Percentiles rank a stretch among this genome's conserved stretches.
These are phyloP conservation scores for Leucosporidium creatinivorum DNA, from an alignment of 768 basidiomycete genomes.

Conservation along the genomic window DNA sequence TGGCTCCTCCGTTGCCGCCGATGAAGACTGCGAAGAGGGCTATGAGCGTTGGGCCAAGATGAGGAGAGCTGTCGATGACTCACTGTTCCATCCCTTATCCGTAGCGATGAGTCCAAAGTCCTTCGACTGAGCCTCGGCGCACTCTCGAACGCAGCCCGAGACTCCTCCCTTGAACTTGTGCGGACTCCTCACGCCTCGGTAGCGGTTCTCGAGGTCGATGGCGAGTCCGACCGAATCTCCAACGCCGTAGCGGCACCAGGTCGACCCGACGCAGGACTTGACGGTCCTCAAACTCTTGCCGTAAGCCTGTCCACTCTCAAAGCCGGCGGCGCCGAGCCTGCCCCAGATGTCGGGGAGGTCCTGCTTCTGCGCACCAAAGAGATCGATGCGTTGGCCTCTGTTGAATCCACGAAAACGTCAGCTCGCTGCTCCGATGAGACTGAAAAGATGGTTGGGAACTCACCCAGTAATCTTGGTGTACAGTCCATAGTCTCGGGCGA, in stretches of 20 bases:
- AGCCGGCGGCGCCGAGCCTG: conserved; percentile 57
- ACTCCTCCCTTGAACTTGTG: conserved; percentile 73
- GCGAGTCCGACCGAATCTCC: conserved; percentile 71
- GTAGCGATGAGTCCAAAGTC: conserved; percentile 72
- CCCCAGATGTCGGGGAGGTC: conserved; percentile 63
- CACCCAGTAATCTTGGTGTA: conserved; percentile 55
- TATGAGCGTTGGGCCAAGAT: background rate
- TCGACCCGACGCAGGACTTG: conserved; percentile 68
- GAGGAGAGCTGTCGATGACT: conserved; percentile 14
- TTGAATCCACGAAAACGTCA: no score
- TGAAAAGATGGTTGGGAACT: background rate
- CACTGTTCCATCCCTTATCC: conserved; percentile 69
- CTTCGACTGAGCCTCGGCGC: conserved; percentile 66
- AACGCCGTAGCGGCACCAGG: conserved; percentile 54
- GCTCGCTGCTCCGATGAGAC: no score
- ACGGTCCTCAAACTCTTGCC: conserved; percentile 64
- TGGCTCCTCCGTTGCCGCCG: conserved; percentile 62
- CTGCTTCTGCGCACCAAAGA: conserved; percentile 64
- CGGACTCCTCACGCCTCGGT: conserved; percentile 56
- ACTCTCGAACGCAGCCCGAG: conserved; percentile 65
- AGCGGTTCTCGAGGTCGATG: conserved; percentile 62
- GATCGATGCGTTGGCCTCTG: conserved; percentile 55
- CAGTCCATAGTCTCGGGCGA: conserved; percentile 59
- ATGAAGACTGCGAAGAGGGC: conserved; percentile 49
- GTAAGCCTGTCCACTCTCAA: conserved; percentile 70